These are phyloP conservation scores for Hansfordia pulvinata DNA, from an alignment of 2,329 filamentous ascomycete genomes.

Conservation along the genomic window DNA sequence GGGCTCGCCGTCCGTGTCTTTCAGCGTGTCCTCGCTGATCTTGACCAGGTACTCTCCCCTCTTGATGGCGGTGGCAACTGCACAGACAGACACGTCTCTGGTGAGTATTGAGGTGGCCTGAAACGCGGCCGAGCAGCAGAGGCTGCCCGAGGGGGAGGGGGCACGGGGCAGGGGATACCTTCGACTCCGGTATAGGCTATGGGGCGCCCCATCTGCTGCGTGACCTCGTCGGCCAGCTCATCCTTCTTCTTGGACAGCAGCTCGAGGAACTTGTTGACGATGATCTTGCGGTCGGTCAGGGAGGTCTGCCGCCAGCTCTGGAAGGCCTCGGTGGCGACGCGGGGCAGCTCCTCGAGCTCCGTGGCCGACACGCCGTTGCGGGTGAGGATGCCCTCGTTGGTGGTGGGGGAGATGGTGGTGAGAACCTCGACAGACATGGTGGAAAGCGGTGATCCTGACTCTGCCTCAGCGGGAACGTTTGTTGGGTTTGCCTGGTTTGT, in stretches of 20 bases:
- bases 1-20: constrained; percentile 67
- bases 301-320: constrained; percentile 61
- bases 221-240: constrained; percentile 73
- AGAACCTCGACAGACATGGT: constrained; percentile 51
- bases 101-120: too few relatives aligned
- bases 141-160: too few relatives aligned
- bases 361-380: constrained; percentile 58
- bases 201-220: constrained; percentile 88
- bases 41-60: constrained; percentile 77
- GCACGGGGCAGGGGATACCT: too few relatives aligned
- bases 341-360: constrained; percentile 60
- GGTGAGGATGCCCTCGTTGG: constrained; percentile 71
- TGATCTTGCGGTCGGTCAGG: constrained; percentile 61
- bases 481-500: neutral
- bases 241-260: constrained; percentile 59
- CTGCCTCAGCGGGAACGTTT: too few relatives aligned
- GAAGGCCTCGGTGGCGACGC: constrained; percentile 62
- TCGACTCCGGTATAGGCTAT: constrained; percentile 79
- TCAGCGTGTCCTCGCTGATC: constrained; percentile 65
- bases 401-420: constrained; percentile 79
- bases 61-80: constrained; percentile 67
- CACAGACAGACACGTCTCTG: too few relatives aligned
- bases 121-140: too few relatives aligned
- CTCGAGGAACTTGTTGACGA: constrained; percentile 68
- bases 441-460: constrained; percentile 1